Evolutionary conservation across 1,284 basidiomycete species (phyloP).

Genomic region (Ganoderma resinaceum): DNA sequence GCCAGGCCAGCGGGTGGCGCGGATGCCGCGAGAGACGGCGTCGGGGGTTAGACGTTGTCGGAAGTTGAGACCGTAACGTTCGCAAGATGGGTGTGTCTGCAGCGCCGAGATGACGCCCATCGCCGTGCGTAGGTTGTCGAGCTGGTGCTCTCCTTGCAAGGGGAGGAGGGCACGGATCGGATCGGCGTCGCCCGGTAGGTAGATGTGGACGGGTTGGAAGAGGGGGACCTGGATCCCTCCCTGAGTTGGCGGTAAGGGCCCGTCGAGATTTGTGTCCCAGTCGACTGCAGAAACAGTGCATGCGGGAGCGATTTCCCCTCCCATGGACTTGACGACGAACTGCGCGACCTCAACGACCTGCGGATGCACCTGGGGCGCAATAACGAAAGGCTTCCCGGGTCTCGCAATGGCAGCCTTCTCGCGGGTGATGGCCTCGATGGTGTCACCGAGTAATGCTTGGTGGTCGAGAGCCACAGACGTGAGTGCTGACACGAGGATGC

Average conservation of each 20-base stretch:
- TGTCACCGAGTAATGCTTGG: slow-evolving; percentile 86
- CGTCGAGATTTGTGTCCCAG: slow-evolving; percentile 48
- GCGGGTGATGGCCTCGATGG: slow-evolving; percentile 76
- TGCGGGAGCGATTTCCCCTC: slow-evolving; percentile 50
- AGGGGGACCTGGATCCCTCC: slow-evolving; percentile 48
- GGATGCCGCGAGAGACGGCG: slow-evolving; percentile 66
- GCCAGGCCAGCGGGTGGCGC: slow-evolving; percentile 78
- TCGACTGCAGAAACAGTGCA: slow-evolving; percentile 40
- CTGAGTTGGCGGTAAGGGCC: slow-evolving; percentile 39
- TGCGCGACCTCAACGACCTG: slow-evolving; percentile 55
- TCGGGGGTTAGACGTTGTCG: slow-evolving; percentile 50
- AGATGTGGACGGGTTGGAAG: slow-evolving; percentile 51
- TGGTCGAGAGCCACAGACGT: slow-evolving; percentile 94
- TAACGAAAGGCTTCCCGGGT: slow-evolving; percentile 70
- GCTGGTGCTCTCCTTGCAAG: slow-evolving; percentile 84
- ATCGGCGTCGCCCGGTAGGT: slow-evolving; percentile 50
- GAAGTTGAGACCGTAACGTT: slow-evolving; percentile 37
- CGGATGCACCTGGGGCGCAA: slow-evolving; percentile 72
- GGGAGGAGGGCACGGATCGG: slow-evolving; percentile 56
- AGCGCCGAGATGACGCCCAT: slow-evolving; percentile 70
- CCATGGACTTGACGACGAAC: slow-evolving; percentile 47
- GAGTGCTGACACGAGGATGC: slow-evolving; percentile 81
- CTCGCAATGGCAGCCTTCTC: slow-evolving; percentile 91
- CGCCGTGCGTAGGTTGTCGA: slow-evolving; percentile 81
- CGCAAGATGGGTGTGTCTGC: slow-evolving; percentile 50